Percentiles rank a stretch among this genome's conserved stretches.
phyloP scores from a whole-genome alignment of 2,329 filamentous ascomycete genomes.

The Didymella lethalis region DNA sequence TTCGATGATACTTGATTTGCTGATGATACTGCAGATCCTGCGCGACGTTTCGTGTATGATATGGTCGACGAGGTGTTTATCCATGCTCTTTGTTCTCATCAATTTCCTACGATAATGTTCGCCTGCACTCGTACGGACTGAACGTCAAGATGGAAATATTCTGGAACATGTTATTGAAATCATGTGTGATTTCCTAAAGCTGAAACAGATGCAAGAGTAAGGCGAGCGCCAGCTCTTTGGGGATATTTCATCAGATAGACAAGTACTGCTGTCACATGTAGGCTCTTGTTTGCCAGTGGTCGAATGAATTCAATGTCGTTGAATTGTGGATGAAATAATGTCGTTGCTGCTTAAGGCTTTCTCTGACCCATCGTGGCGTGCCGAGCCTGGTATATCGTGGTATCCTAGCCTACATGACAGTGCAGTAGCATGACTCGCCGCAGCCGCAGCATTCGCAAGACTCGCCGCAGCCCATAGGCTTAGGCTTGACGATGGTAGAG shows the following conservation, averaged over 20 bases:
- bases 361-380: not conserved
- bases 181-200: no score
- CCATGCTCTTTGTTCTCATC: not conserved
- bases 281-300: not conserved
- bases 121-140: not conserved
- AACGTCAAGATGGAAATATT: not conserved
- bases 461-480: slow-evolving; percentile 48
- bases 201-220: not conserved
- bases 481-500: slow-evolving; percentile 50
- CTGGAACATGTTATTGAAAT: no score
- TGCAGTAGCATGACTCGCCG: slow-evolving; percentile 49
- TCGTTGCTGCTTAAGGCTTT: not conserved
- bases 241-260: not conserved
- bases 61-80: not conserved
- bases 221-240: not conserved
- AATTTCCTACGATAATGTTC: not conserved
- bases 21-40: not conserved
- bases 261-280: not conserved
- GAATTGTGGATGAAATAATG: not conserved
- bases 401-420: slow-evolving; percentile 40
- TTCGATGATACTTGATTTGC: not conserved
- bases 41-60: no score
- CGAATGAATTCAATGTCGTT: not conserved
- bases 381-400: not conserved
- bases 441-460: slow-evolving; percentile 51